phyloP scores from a whole-genome alignment of 257 asterid species.

The Echites panduratus region DNA sequence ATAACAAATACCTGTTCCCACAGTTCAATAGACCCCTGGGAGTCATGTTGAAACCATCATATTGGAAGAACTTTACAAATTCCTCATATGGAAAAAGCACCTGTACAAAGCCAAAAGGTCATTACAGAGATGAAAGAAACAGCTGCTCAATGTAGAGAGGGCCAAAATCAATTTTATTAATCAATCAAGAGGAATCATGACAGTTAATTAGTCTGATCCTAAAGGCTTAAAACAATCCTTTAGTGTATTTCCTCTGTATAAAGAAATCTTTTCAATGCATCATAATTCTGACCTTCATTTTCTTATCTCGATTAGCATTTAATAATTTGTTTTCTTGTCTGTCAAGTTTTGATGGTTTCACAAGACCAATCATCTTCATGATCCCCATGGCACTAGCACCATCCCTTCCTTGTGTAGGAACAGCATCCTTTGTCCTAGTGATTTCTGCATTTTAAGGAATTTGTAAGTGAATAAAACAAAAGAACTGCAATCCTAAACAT shows the following conservation, averaged over 20 bases:
- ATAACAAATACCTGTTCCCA: slow-evolving; percentile 63
- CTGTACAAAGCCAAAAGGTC: slow-evolving; percentile 34
- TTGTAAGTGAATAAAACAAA: slow-evolving; percentile 22
- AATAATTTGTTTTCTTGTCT: slow-evolving; percentile 38
- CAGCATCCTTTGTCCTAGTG: slow-evolving; percentile 33
- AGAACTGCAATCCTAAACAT: slow-evolving; percentile 1
- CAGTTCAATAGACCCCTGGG: slow-evolving; percentile 80
- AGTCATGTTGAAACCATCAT: slow-evolving; percentile 40
- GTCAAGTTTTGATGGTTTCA: slow-evolving; percentile 42
- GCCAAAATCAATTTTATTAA: slow-evolving; percentile 12
- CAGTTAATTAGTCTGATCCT: background rate
- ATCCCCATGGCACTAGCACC: slow-evolving; percentile 37
- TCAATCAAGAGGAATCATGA: slow-evolving; percentile 9
- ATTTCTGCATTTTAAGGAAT: slow-evolving; percentile 40
- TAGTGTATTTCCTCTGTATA: background rate
- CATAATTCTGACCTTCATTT: slow-evolving; percentile 48
- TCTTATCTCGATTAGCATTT: slow-evolving; percentile 35
- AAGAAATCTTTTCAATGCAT: background rate
- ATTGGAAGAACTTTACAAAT: slow-evolving; percentile 65
- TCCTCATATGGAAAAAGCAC: slow-evolving; percentile 88
- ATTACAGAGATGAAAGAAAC: slow-evolving; percentile 7
- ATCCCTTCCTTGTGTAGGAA: slow-evolving; percentile 40
- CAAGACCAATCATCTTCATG: slow-evolving; percentile 44
- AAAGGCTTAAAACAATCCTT: background rate
- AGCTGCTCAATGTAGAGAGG: slow-evolving; percentile 4